Evolutionary conservation across 352 stramenopile genomes (phyloP).

Genomic region (Pythium guiyangense): DNA sequence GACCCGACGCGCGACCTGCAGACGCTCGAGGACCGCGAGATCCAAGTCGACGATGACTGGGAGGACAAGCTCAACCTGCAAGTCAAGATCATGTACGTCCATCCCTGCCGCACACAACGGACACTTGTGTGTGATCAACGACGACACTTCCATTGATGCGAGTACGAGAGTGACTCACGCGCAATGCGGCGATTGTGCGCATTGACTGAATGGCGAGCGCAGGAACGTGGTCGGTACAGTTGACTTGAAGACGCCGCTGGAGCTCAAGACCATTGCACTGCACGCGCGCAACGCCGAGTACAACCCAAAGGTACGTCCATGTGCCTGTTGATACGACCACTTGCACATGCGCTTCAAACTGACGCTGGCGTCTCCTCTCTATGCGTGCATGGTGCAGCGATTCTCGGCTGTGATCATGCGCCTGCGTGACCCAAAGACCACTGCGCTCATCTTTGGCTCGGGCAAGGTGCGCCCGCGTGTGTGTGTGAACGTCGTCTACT

Average conservation of each 20-base stretch:
- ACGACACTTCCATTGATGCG: no score
- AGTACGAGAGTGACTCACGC: neutral
- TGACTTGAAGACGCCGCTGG: conserved; percentile 92
- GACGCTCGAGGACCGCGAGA: conserved; percentile 36
- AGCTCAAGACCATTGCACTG: conserved; percentile 97
- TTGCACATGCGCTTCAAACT: neutral
- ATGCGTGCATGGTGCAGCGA: conserved; percentile 33
- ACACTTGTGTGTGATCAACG: no score
- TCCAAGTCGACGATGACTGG: conserved; percentile 78
- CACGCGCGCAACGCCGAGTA: conserved; percentile 99
- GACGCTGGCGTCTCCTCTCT: neutral
- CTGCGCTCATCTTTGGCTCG: conserved; percentile 97
- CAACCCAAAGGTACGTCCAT: conserved; percentile 90
- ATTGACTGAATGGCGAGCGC: neutral
- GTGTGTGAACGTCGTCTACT: neutral
- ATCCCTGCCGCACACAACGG: neutral
- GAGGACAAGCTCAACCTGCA: conserved; percentile 72
- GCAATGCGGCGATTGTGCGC: neutral
- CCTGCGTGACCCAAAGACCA: conserved; percentile 95
- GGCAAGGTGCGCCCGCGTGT: conserved; percentile 70
- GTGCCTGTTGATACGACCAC: neutral
- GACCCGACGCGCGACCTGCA: conserved; percentile 35
- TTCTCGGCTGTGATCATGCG: conserved; percentile 97
- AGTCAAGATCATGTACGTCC: conserved; percentile 79
- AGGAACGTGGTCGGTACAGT: conserved; percentile 95